Evolutionary conservation across 176 grass and related monocot species (phyloP).

Genomic region (Aegilops tauschii): DNA sequence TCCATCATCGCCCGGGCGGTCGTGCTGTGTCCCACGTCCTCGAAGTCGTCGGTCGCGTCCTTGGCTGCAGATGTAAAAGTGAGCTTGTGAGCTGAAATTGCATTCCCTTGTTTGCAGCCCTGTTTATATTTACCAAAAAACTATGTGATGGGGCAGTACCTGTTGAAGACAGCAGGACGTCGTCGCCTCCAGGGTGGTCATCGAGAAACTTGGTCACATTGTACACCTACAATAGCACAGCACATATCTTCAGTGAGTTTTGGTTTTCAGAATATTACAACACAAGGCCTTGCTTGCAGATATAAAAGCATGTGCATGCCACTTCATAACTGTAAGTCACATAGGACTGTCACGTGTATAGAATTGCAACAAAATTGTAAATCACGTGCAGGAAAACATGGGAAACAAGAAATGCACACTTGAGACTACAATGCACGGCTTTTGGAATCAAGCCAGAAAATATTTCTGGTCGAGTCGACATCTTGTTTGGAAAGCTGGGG

Average conservation of each 20-base stretch:
- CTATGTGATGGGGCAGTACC: constrained; percentile 47
- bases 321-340: not conserved
- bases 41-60: constrained; percentile 75
- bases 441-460: not conserved
- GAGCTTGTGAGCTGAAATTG: not conserved
- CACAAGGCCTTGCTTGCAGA: too few relatives aligned
- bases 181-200: constrained; percentile 96
- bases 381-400: not conserved
- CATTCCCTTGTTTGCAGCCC: not conserved
- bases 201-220: constrained; percentile 96
- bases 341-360: not conserved
- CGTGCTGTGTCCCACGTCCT: constrained; percentile 71
- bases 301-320: too few relatives aligned
- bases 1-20: constrained; percentile 80
- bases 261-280: not conserved
- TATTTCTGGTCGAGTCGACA: not conserved
- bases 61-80: constrained; percentile 40
- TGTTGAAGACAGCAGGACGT: constrained; percentile 83
- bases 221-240: too few relatives aligned
- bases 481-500: not conserved
- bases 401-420: not conserved
- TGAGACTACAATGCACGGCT: not conserved
- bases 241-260: too few relatives aligned
- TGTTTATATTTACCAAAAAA: not conserved
- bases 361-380: not conserved